Evolutionary conservation across 23 red algal genomes (phyloP).

Genomic region (Gracilaria gracilis): DNA sequence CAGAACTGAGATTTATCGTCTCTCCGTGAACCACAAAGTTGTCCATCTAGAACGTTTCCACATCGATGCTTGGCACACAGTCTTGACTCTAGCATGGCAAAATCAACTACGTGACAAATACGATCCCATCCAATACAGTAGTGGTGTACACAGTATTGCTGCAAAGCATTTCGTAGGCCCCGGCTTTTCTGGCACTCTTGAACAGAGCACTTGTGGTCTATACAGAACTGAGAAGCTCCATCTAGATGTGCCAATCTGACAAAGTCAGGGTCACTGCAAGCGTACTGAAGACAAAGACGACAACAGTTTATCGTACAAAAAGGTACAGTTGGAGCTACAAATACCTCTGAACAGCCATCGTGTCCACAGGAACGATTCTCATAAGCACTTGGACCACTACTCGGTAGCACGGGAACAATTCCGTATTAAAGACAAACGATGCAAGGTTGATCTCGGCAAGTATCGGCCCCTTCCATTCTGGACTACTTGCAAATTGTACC

Average conservation of each 20-base stretch:
- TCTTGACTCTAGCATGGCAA: not conserved
- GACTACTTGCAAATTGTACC: not conserved
- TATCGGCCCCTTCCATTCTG: conserved; percentile 16
- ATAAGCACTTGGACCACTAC: conserved; percentile 27
- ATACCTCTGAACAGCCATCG: not conserved
- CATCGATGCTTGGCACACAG: conserved; percentile 22
- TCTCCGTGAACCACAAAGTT: conserved; percentile 24
- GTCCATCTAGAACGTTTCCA: conserved; percentile 5
- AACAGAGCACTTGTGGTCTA: conserved; percentile 33
- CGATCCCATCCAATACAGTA: conserved; percentile 9
- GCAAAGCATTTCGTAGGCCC: not conserved
- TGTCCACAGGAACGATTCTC: conserved; percentile 22
- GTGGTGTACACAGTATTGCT: conserved; percentile 19
- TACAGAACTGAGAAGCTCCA: conserved; percentile 19
- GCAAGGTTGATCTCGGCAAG: conserved; percentile 27
- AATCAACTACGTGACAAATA: conserved; percentile 20
- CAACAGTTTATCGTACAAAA: conserved; percentile 26
- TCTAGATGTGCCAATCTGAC: conserved; percentile 15
- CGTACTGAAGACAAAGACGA: conserved; percentile 14
- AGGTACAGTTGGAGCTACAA: not conserved
- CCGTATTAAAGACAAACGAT: not conserved
- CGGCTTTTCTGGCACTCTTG: not conserved
- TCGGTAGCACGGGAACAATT: conserved; percentile 26
- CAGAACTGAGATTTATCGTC: conserved; percentile 19
- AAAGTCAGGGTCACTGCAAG: not conserved